Percentiles rank a stretch among this genome's conserved stretches.
phyloP scores from a whole-genome alignment of 805 yeast genomes.

The Blastobotrys robertii region DNA sequence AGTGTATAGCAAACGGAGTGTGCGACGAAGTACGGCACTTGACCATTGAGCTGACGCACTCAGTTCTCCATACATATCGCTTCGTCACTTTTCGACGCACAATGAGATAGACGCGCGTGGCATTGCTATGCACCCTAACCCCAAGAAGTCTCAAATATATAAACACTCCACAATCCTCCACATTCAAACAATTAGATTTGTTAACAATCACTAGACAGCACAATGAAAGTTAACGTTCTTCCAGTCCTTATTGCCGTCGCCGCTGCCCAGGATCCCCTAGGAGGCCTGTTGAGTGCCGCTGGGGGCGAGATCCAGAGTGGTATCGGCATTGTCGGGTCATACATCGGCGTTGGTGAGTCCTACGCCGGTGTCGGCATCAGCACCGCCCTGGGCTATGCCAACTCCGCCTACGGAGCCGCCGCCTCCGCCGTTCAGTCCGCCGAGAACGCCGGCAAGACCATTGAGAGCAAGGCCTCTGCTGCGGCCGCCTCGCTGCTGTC shows the following conservation, averaged over 20 bases:
- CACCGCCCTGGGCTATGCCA: neutral
- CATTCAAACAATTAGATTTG: neutral
- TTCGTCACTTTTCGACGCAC: no score
- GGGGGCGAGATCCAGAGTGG: neutral
- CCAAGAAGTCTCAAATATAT: no score
- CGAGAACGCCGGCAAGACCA: neutral
- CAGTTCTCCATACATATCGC: no score
- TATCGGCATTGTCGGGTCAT: neutral
- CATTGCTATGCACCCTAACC: no score
- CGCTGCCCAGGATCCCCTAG: neutral
- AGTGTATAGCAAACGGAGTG: no score
- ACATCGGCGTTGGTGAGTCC: conserved; percentile 1
- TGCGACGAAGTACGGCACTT: no score
- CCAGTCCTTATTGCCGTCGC: neutral
- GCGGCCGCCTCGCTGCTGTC: neutral
- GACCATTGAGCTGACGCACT: no score
- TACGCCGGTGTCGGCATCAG: neutral
- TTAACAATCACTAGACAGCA: neutral
- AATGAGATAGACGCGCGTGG: no score
- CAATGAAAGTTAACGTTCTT: neutral
- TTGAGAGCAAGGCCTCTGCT: neutral
- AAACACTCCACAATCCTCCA: no score
- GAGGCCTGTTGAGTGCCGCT: neutral
- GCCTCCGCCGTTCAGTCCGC: neutral
- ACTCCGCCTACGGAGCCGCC: neutral